Conservation (phyloP, 1,139 yeast genomes). For the Debaryomyces subglobosus region DNA sequence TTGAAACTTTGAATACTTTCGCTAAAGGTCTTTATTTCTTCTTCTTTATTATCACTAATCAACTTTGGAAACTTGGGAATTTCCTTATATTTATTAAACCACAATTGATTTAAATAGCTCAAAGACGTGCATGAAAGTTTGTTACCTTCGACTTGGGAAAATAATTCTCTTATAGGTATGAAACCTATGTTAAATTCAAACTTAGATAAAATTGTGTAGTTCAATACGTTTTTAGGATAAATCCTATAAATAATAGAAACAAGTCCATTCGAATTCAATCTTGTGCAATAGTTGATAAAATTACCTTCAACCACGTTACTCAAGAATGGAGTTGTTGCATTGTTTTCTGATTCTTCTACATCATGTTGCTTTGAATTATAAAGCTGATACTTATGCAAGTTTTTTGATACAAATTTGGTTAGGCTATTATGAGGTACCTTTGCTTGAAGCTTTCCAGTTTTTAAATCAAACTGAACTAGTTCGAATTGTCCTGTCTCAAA, state of each 20-base stretch:
- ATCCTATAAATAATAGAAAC: constrained; percentile 30
- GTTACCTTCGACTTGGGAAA: neutral
- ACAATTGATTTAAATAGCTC: constrained; percentile 20
- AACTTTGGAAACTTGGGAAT: constrained; percentile 14
- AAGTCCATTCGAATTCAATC: constrained; percentile 24
- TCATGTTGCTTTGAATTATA: constrained; percentile 24
- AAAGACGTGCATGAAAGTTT: constrained; percentile 17
- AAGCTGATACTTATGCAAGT: constrained; percentile 33
- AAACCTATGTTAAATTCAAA: constrained; percentile 30
- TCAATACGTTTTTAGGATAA: constrained; percentile 32
- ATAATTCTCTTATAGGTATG: constrained; percentile 12
- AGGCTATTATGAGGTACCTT: constrained; percentile 17
- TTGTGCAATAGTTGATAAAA: constrained; percentile 30
- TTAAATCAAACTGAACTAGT: constrained; percentile 16
- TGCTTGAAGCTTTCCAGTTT: constrained; percentile 11
- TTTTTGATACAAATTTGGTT: constrained; percentile 23
- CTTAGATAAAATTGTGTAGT: constrained; percentile 33
- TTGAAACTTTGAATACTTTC: constrained; percentile 24
- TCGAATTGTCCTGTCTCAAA: constrained; percentile 37
- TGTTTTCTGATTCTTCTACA: constrained; percentile 14
- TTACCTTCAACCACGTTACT: constrained; percentile 31
- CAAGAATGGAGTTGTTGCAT: constrained; percentile 21
- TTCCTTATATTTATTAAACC: constrained; percentile 17
- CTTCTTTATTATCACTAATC: constrained; percentile 8
- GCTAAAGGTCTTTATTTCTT: constrained; percentile 20